A percentile compares a stretch with the other conserved stretches of the same genome.
phyloP scores from a whole-genome alignment of 371 early-diverging fungal genomes.

The Smittium mucronatum region DNA sequence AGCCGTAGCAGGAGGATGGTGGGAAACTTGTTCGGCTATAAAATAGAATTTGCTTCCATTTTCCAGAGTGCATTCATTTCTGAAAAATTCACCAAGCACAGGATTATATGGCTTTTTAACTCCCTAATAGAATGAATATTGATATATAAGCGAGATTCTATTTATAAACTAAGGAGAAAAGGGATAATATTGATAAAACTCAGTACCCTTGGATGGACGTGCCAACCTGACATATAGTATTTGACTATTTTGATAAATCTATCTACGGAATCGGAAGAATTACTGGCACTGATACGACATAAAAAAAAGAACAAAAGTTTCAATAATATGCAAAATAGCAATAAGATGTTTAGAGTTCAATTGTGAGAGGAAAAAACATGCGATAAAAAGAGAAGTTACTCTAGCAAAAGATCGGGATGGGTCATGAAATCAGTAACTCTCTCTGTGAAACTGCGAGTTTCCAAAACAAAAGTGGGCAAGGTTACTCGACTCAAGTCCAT shows the following conservation, averaged over 20 bases:
- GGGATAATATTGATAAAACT: background rate
- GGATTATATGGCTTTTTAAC: constrained; percentile 97
- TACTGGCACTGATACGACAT: constrained; percentile 35
- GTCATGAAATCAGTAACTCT: constrained; percentile 91
- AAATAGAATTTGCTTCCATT: constrained; percentile 65
- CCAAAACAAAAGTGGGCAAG: constrained; percentile 92
- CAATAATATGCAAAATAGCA: background rate
- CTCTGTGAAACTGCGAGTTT: constrained; percentile 89
- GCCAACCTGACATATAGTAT: constrained; percentile 93
- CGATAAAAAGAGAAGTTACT: constrained; percentile 52
- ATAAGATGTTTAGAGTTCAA: too few species aligned
- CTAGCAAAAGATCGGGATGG: constrained; percentile 75
- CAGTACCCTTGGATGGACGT: constrained; percentile 87
- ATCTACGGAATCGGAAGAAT: constrained; percentile 53
- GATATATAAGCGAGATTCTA: too few species aligned
- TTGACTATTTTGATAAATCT: constrained; percentile 80
- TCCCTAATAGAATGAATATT: constrained; percentile 55
- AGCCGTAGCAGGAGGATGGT: constrained; percentile 89
- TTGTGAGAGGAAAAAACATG: background rate
- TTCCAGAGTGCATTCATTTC: constrained; percentile 55
- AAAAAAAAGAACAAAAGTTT: background rate
- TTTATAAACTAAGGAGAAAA: too few species aligned
- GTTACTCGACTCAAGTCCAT: constrained; percentile 80
- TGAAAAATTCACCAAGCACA: constrained; percentile 85
- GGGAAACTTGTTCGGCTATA: constrained; percentile 91